phyloP scores from a whole-genome alignment of 2,329 filamentous ascomycete genomes.

The Rhynchosporium agropyri region DNA sequence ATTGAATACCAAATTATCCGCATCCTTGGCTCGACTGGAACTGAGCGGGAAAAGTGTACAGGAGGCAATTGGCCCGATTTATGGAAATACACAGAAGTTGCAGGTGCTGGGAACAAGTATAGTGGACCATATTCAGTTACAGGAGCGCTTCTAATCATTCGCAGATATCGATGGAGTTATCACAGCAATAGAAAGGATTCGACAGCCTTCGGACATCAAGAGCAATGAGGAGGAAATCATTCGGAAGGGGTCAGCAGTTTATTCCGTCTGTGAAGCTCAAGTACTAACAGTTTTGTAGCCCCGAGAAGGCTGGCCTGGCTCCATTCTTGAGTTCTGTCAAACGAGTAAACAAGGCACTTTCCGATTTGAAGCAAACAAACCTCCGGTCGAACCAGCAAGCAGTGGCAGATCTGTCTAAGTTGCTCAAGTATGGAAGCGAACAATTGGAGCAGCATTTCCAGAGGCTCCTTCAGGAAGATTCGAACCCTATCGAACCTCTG shows the following conservation, averaged over 20 bases:
- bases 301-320: slow-evolving; percentile 76
- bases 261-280: slow-evolving; percentile 1
- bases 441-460: slow-evolving; percentile 87
- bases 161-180: slow-evolving; percentile 84
- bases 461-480: slow-evolving; percentile 75
- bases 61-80: slow-evolving; percentile 89
- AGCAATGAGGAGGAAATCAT: slow-evolving; percentile 91
- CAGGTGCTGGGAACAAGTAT: slow-evolving; percentile 83
- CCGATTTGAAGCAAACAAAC: slow-evolving; percentile 86
- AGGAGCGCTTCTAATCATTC: slow-evolving; percentile 26
- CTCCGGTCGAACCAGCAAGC: slow-evolving; percentile 89
- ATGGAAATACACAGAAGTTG: slow-evolving; percentile 85
- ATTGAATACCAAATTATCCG: slow-evolving; percentile 93
- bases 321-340: slow-evolving; percentile 90
- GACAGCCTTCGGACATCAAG: slow-evolving; percentile 90
- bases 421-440: slow-evolving; percentile 77
- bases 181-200: slow-evolving; percentile 82
- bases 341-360: slow-evolving; percentile 81
- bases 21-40: slow-evolving; percentile 80
- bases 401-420: slow-evolving; percentile 73
- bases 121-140: slow-evolving; percentile 35
- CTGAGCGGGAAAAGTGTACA: slow-evolving; percentile 87
- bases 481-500: slow-evolving; percentile 80
- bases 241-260: slow-evolving; percentile 63
- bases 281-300: slow-evolving; percentile 49